Conservation (phyloP, 768 basidiomycete species). For the Podaxis carcinomalis region DNA sequence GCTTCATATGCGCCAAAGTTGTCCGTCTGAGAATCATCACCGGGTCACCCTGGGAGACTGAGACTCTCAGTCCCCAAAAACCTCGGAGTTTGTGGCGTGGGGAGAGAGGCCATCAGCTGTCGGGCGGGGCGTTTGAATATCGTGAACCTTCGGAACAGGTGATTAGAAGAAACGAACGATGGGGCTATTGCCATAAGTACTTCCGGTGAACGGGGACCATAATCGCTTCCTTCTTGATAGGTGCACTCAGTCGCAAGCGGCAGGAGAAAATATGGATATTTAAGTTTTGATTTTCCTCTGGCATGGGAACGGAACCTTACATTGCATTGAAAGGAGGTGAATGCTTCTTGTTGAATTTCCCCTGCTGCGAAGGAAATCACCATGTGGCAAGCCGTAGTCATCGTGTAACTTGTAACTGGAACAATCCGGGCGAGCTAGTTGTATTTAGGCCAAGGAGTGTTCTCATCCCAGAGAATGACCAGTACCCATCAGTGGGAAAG, state of each 20-base stretch:
- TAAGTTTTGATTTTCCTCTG: not conserved
- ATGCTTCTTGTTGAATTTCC: not conserved
- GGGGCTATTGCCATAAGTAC: not conserved
- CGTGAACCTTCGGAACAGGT: not conserved
- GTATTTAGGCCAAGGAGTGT: not conserved
- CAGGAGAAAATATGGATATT: not conserved
- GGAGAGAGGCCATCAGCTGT: not conserved
- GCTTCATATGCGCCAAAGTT: not conserved
- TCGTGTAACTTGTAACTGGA: not conserved
- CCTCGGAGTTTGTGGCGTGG: not conserved
- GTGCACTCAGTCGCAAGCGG: not conserved
- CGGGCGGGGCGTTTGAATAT: not conserved
- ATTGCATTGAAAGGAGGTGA: not conserved
- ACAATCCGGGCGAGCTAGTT: not conserved
- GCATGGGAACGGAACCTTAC: not conserved
- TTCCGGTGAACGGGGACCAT: not conserved
- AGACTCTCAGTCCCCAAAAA: not conserved
- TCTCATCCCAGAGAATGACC: not conserved
- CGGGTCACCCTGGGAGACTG: not conserved
- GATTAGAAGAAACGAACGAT: not conserved
- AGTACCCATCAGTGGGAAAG: not conserved
- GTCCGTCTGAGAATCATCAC: not conserved
- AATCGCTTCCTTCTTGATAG: not conserved
- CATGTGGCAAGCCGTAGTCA: conserved; percentile 1
- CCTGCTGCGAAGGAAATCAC: not conserved